These are phyloP conservation scores for Deinandra increscens DNA, from an alignment of 129 eudicot genomes.

Conservation along the genomic window DNA sequence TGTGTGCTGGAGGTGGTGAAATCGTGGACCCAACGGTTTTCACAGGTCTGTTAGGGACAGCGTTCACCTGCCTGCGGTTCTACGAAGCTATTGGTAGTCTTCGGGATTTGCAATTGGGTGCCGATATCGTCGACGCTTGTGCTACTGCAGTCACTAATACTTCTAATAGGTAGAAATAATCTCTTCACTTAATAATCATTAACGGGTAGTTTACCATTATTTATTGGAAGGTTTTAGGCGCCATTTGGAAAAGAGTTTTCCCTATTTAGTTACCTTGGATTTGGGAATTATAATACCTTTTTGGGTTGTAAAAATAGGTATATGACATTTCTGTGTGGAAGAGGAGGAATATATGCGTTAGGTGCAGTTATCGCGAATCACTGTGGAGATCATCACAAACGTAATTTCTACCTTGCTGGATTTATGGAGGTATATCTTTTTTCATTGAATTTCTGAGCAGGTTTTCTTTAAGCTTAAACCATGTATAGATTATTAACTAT, in stretches of 20 bases:
- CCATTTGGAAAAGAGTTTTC: background rate
- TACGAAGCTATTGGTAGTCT: constrained; percentile 68
- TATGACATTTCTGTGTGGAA: constrained; percentile 77
- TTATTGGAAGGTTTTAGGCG: background rate
- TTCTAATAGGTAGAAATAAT: constrained; percentile 53
- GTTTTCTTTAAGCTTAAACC: background rate
- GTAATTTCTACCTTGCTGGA: constrained; percentile 44
- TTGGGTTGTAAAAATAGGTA: constrained; percentile 40
- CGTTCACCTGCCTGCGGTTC: constrained; percentile 76
- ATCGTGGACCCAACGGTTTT: constrained; percentile 58
- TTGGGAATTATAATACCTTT: too few relatives aligned
- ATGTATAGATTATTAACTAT: background rate
- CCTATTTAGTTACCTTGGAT: too few relatives aligned
- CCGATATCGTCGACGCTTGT: constrained; percentile 58
- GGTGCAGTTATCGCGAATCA: constrained; percentile 72
- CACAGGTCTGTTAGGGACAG: constrained; percentile 81
- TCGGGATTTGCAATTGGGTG: constrained; percentile 48
- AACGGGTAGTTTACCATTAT: too few relatives aligned
- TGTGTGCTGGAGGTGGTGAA: constrained; percentile 29
- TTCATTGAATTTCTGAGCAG: background rate
- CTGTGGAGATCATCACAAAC: constrained; percentile 52
- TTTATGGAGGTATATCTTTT: constrained; percentile 31
- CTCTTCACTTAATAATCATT: background rate
- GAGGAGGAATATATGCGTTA: constrained; percentile 78
- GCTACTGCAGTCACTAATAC: constrained; percentile 41